phyloP scores from a whole-genome alignment of 73 alveolate species.

The Paramecium pentaurelia region DNA sequence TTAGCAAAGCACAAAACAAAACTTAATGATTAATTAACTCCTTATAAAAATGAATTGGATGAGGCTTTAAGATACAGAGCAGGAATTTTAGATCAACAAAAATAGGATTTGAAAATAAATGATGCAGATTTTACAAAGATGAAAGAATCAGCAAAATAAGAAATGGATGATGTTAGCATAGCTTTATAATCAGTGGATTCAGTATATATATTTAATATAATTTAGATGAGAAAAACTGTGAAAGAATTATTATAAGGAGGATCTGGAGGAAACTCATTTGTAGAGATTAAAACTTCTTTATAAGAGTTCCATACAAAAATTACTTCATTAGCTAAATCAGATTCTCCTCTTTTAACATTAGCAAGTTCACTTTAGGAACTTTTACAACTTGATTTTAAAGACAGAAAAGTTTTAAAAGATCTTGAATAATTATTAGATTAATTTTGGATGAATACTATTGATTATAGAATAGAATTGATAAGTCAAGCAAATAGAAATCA shows the following conservation, averaged over 20 bases:
- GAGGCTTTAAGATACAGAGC: not conserved
- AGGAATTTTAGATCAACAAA: not conserved
- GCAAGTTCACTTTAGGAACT: not conserved
- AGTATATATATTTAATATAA: not conserved
- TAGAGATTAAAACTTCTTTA: not conserved
- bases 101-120: not conserved
- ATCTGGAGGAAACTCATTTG: constrained; percentile 12
- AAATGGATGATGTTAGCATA: constrained; percentile 10
- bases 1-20: not conserved
- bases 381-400: not conserved
- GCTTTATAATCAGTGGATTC: not conserved
- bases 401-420: not conserved
- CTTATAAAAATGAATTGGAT: constrained; percentile 31
- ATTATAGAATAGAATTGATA: not conserved
- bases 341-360: constrained; percentile 5
- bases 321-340: not conserved
- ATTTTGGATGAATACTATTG: constrained; percentile 36
- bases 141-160: not conserved
- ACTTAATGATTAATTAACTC: not conserved
- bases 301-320: not conserved
- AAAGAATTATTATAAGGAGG: not conserved
- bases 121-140: constrained; percentile 1
- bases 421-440: not conserved
- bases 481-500: not conserved
- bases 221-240: not conserved